phyloP scores from a whole-genome alignment of 176 grass and related monocot genomes.

The Lolium perenne region DNA sequence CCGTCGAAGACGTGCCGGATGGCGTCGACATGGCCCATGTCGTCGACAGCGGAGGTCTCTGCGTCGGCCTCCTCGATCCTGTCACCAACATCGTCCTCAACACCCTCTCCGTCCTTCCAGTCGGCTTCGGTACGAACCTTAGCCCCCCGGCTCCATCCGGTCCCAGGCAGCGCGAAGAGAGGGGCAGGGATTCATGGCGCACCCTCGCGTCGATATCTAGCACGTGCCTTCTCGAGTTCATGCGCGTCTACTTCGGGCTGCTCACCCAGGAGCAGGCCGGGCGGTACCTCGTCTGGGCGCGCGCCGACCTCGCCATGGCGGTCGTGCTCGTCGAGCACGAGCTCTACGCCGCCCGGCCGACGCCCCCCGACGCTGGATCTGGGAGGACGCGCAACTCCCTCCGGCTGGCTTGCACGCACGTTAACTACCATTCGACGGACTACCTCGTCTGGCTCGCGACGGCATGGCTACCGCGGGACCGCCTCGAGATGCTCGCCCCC shows the following conservation, averaged over 20 bases:
- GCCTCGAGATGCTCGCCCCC: neutral
- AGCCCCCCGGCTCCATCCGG: neutral
- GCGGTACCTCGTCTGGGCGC: slow-evolving; percentile 3
- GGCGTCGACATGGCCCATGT: neutral
- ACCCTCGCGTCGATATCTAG: neutral
- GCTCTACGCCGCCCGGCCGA: neutral
- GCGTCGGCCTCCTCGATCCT: neutral
- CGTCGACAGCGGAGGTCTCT: neutral
- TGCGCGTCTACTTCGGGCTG: neutral
- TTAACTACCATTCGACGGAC: neutral
- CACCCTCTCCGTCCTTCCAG: neutral
- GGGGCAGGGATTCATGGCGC: neutral
- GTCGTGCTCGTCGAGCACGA: neutral
- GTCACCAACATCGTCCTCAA: neutral
- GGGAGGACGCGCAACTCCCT: neutral
- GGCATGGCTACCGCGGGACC: neutral
- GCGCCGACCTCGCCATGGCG: neutral
- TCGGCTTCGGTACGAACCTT: neutral
- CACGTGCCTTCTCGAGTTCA: neutral
- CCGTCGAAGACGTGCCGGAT: neutral
- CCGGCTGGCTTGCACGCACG: neutral
- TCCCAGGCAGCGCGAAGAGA: neutral
- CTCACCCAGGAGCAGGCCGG: neutral
- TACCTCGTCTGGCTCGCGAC: neutral
- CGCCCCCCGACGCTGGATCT: neutral